Evolutionary conservation across 1,284 basidiomycete genomes (phyloP).

Genomic region (Austropuccinia psidii): DNA sequence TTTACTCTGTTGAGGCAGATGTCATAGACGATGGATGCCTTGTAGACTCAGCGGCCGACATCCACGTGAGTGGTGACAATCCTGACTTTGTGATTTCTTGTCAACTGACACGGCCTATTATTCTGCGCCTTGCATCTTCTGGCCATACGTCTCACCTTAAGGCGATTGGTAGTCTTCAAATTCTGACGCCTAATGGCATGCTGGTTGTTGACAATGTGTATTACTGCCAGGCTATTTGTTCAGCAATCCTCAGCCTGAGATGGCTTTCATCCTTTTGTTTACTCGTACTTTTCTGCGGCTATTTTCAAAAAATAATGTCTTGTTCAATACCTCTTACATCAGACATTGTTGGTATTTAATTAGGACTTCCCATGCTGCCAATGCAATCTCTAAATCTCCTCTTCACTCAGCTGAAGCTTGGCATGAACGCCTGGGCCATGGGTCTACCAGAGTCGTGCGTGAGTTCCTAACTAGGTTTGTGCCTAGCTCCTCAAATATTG

Average conservation of each 20-base stretch:
- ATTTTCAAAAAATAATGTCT: neutral
- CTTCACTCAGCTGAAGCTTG: neutral
- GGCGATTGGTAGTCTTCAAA: neutral
- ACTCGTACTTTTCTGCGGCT: neutral
- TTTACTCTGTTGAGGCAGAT: neutral
- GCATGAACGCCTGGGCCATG: neutral
- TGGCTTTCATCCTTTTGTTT: neutral
- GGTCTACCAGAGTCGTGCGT: neutral
- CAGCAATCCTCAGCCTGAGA: too few relatives aligned
- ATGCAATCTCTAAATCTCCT: neutral
- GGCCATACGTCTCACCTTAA: too few relatives aligned
- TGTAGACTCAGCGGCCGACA: neutral
- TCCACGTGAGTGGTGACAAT: neutral
- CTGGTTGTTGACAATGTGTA: neutral
- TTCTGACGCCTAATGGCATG: neutral
- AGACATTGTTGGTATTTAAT: neutral
- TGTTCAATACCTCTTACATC: neutral
- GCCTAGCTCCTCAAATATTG: neutral
- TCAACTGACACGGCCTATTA: too few relatives aligned
- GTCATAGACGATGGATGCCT: neutral
- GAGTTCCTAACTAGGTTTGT: neutral
- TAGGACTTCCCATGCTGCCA: neutral
- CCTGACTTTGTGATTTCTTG: too few relatives aligned
- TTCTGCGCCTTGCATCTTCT: too few relatives aligned
- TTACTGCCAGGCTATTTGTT: too few relatives aligned